A percentile compares a stretch with the other conserved stretches of the same genome.
Conservation (phyloP, 352 stramenopile genomes). For the Phytopythium kandeliae region DNA sequence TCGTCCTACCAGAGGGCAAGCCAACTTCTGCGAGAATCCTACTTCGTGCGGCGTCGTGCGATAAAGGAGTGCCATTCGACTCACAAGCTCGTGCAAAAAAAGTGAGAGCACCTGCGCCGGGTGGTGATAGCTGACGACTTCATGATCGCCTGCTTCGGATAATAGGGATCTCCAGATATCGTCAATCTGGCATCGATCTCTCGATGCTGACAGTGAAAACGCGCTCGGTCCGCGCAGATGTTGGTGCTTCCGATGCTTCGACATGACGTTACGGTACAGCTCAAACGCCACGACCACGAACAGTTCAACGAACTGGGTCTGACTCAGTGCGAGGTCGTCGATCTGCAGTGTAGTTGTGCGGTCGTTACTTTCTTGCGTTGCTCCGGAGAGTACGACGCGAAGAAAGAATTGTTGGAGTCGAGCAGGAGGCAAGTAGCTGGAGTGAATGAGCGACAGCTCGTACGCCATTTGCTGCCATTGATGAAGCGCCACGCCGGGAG, state of each 20-base stretch:
- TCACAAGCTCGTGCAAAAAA: conserved; percentile 39
- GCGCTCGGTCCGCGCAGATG: neutral
- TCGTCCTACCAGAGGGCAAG: conserved; percentile 30
- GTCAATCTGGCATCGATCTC: neutral
- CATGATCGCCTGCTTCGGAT: neutral
- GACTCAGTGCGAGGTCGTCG: conserved; percentile 14
- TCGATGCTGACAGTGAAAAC: neutral
- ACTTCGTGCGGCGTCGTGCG: conserved; percentile 11
- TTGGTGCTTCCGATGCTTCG: neutral
- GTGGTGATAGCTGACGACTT: neutral
- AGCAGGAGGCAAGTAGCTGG: conserved; percentile 12
- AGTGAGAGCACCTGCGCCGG: conserved; percentile 27
- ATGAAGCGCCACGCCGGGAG: conserved; percentile 19
- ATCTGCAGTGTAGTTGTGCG: neutral
- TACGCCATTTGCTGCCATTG: conserved; percentile 28
- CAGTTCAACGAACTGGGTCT: conserved; percentile 20
- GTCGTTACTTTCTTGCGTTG: neutral
- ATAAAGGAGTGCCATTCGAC: conserved; percentile 10
- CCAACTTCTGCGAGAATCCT: conserved; percentile 37
- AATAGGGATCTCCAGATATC: conserved; percentile 4
- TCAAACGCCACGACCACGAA: conserved; percentile 26
- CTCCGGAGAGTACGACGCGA: neutral
- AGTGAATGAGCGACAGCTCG: conserved; percentile 24
- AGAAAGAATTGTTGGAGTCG: conserved; percentile 20
- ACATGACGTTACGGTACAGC: neutral